Conservation (phyloP, 331 rosid genomes). For the Acacia concinna region DNA sequence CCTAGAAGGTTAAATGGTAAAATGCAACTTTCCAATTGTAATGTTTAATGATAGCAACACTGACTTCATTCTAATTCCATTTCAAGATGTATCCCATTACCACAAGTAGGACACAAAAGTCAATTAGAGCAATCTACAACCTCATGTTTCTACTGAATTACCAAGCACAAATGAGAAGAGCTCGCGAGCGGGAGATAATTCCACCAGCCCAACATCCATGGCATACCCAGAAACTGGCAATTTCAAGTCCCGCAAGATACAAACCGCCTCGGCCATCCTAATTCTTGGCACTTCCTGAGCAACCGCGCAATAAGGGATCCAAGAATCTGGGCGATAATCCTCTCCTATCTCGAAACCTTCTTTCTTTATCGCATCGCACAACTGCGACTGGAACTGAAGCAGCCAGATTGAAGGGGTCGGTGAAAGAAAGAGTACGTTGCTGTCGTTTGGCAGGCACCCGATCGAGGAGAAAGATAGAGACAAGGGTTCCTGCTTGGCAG, state of each 20-base stretch:
- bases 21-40: conserved; percentile 30
- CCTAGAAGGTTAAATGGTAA: neutral
- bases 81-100: conserved; percentile 24
- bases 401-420: conserved; percentile 83
- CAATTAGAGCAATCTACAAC: conserved; percentile 27
- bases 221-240: conserved; percentile 90
- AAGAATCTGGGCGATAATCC: conserved; percentile 56
- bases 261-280: conserved; percentile 79
- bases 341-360: conserved; percentile 74
- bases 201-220: conserved; percentile 75
- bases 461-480: conserved; percentile 67
- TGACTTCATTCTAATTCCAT: conserved; percentile 29
- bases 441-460: conserved; percentile 57
- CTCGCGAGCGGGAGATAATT: conserved; percentile 78
- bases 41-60: conserved; percentile 27
- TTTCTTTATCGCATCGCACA: conserved; percentile 65
- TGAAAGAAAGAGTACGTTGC: conserved; percentile 69
- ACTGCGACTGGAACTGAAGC: conserved; percentile 73
- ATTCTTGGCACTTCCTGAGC: conserved; percentile 67
- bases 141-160: conserved; percentile 53
- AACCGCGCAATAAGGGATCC: conserved; percentile 87
- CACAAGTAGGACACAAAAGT: conserved; percentile 16
- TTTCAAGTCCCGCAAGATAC: conserved; percentile 75
- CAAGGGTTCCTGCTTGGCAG: conserved; percentile 73
- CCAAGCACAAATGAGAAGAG: conserved; percentile 83